Evolutionary conservation across 2,329 filamentous ascomycete species (phyloP).

Genomic region (Capronia epimyces): DNA sequence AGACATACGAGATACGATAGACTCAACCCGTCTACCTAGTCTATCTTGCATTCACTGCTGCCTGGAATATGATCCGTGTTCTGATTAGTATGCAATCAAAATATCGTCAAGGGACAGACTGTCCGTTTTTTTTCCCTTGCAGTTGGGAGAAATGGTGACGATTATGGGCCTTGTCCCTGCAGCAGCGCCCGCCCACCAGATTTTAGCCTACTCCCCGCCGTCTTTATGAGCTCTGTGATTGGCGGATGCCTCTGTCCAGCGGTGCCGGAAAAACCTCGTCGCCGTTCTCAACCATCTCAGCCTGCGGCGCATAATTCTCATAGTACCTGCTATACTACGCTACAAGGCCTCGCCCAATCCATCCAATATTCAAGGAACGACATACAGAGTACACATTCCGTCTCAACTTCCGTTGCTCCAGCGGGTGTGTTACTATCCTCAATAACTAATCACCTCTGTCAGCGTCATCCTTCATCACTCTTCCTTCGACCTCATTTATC

Average conservation of each 20-base stretch:
- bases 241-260: neutral
- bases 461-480: neutral
- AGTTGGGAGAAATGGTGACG: slow-evolving; percentile 15
- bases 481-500: neutral
- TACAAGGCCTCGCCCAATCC: neutral
- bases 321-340: neutral
- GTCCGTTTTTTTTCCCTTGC: neutral
- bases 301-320: neutral
- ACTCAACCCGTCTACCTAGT: neutral
- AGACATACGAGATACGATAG: slow-evolving; percentile 1
- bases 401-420: slow-evolving; percentile 15
- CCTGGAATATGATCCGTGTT: neutral
- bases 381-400: slow-evolving; percentile 1
- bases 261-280: slow-evolving; percentile 14
- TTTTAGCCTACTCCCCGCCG: slow-evolving; percentile 1
- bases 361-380: slow-evolving; percentile 5
- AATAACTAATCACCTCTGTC: slow-evolving; percentile 15
- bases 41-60: slow-evolving; percentile 2
- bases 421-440: slow-evolving; percentile 3
- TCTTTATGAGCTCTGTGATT: neutral
- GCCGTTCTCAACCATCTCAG: slow-evolving; percentile 12
- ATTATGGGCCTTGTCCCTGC: slow-evolving; percentile 18
- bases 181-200: slow-evolving; percentile 17
- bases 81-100: neutral
- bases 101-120: neutral